These are phyloP conservation scores for Pestalotiopsis sp. DNA, from an alignment of 2,329 filamentous ascomycete genomes.

Conservation along the genomic window DNA sequence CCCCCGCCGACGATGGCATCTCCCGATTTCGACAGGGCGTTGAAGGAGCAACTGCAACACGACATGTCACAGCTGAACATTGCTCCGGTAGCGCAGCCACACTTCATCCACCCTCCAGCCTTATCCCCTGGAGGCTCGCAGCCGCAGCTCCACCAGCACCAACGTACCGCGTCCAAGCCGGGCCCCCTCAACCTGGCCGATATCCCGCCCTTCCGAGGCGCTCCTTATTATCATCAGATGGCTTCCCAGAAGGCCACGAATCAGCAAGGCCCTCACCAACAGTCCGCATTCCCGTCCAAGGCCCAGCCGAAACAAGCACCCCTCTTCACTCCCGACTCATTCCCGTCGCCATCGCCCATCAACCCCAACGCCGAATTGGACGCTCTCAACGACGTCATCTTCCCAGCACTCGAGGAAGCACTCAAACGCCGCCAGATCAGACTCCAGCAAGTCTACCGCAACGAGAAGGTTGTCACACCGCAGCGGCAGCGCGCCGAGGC, in stretches of 20 bases:
- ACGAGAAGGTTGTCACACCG: constrained; percentile 51
- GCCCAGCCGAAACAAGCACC: constrained; percentile 50
- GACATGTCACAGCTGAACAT: constrained; percentile 61
- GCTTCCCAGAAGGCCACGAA: constrained; percentile 24
- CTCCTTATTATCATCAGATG: constrained; percentile 25
- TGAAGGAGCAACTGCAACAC: constrained; percentile 63
- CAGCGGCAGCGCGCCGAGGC: constrained; percentile 68
- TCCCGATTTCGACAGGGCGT: constrained; percentile 59
- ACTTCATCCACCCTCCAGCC: constrained; percentile 19
- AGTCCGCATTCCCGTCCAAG: constrained; percentile 55
- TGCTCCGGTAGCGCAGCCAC: constrained; percentile 28
- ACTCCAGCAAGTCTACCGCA: constrained; percentile 52
- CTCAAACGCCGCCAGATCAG: constrained; percentile 74
- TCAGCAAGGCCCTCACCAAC: constrained; percentile 30
- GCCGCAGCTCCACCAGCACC: constrained; percentile 30
- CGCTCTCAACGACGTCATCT: constrained; percentile 85
- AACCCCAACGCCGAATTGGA: constrained; percentile 73
- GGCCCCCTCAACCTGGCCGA: constrained; percentile 48
- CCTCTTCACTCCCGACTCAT: constrained; percentile 42
- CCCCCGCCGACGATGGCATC: constrained; percentile 49
- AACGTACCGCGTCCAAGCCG: constrained; percentile 38
- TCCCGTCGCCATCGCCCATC: constrained; percentile 56
- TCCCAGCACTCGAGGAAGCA: constrained; percentile 89
- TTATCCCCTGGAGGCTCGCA: constrained; percentile 31
- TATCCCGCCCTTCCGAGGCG: constrained; percentile 55